Evolutionary conservation across 345 rosid genomes (phyloP).

Genomic region (Excoecaria cochinchinensis): DNA sequence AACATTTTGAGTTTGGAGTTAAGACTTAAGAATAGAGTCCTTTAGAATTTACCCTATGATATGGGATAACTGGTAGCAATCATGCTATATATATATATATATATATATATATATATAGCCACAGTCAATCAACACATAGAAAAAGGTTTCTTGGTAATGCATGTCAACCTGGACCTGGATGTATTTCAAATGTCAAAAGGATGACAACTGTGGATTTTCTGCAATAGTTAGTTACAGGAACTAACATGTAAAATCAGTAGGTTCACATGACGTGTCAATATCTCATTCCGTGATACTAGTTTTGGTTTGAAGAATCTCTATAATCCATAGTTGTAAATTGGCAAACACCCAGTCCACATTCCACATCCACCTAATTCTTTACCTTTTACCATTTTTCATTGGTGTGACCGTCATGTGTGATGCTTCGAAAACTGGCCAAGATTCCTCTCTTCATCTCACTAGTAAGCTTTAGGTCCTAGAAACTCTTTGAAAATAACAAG

Average conservation of each 20-base stretch:
- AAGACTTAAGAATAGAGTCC: too few species aligned
- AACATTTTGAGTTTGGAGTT: conserved; percentile 24
- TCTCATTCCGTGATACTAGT: conserved; percentile 12
- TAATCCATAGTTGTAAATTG: conserved; percentile 18
- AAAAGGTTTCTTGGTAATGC: not conserved
- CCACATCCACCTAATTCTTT: conserved; percentile 26
- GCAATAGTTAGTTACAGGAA: conserved; percentile 5
- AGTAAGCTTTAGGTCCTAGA: not conserved
- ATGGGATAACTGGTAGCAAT: conserved; percentile 15
- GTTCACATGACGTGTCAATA: conserved; percentile 27
- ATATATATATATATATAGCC: conserved; percentile 23
- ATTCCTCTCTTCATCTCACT: not conserved
- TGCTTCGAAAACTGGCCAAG: conserved; percentile 17
- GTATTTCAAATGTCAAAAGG: conserved; percentile 19
- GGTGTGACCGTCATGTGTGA: conserved; percentile 11
- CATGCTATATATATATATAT: conserved; percentile 13
- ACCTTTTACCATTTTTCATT: not conserved
- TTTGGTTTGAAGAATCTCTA: conserved; percentile 18
- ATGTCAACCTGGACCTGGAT: conserved; percentile 21
- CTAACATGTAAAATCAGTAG: conserved; percentile 4
- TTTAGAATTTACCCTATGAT: conserved; percentile 11
- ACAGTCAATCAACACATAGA: conserved; percentile 14
- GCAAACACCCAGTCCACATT: conserved; percentile 9
- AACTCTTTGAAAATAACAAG: conserved; percentile 5
- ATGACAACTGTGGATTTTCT: conserved; percentile 9